Conservation (phyloP, 495 filamentous ascomycete species). For the Cenococcum geophilum region DNA sequence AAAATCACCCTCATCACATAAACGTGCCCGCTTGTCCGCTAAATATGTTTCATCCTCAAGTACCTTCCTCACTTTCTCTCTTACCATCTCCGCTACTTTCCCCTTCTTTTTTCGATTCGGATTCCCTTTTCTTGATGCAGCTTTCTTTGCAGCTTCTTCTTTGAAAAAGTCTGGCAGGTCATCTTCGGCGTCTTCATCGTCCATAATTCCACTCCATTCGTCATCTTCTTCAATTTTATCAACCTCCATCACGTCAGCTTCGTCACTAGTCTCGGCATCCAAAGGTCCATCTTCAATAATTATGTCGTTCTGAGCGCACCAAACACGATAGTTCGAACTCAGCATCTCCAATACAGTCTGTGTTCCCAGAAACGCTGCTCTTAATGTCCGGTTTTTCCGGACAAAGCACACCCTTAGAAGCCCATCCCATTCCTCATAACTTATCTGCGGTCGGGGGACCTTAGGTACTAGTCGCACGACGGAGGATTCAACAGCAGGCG, state of each 20-base stretch:
- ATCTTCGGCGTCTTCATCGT: conserved; percentile 47
- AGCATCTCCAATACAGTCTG: conserved; percentile 73
- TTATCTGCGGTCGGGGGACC: conserved; percentile 73
- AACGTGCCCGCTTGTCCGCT: conserved; percentile 70
- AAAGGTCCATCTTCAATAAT: conserved; percentile 62
- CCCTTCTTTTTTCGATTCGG: conserved; percentile 47
- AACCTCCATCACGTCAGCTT: conserved; percentile 29
- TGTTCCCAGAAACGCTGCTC: conserved; percentile 67
- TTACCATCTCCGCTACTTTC: conserved; percentile 68
- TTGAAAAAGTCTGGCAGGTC: conserved; percentile 72
- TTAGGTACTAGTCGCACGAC: conserved; percentile 76
- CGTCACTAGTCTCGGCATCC: conserved; percentile 16
- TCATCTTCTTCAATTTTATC: conserved; percentile 53
- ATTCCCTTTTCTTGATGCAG: conserved; percentile 38
- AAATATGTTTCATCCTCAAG: conserved; percentile 69
- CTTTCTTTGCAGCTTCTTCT: conserved; percentile 52
- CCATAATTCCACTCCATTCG: conserved; percentile 48
- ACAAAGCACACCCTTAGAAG: conserved; percentile 79
- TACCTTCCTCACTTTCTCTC: conserved; percentile 76
- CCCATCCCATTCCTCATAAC: conserved; percentile 93
- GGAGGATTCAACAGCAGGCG: conserved; percentile 80
- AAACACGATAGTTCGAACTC: conserved; percentile 80
- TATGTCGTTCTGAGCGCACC: conserved; percentile 78
- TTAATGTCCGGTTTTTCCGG: conserved; percentile 68
- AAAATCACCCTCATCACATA: conserved; percentile 89